A percentile compares a stretch with the other conserved stretches of the same genome.
Conservation (phyloP, 192 early-diverging fungal genomes). For the Allomyces javanicus region DNA sequence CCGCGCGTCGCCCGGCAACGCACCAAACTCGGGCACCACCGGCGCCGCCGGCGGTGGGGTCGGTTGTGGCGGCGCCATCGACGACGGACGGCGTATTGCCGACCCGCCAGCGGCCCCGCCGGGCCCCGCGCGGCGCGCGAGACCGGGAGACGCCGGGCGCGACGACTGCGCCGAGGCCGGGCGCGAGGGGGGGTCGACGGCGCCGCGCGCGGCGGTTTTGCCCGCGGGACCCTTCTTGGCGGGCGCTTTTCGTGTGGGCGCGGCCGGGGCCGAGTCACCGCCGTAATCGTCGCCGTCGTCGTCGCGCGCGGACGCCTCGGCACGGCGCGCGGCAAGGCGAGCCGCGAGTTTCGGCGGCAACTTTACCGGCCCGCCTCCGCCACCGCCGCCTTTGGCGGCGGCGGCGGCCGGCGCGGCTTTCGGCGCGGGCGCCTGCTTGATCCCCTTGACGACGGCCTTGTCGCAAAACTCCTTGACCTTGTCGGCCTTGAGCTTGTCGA, state of each 20-base stretch:
- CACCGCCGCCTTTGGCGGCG: slow-evolving; percentile 1
- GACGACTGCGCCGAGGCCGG: too few species aligned
- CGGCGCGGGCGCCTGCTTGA: slow-evolving; percentile 27
- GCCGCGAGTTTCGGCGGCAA: background rate
- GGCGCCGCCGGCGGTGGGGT: too few species aligned
- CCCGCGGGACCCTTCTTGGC: too few species aligned
- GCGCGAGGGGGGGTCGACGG: too few species aligned
- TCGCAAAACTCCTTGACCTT: slow-evolving; percentile 78
- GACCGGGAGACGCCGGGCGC: too few species aligned
- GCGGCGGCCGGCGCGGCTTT: slow-evolving; percentile 13
- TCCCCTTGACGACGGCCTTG: slow-evolving; percentile 59
- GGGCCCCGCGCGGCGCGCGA: too few species aligned
- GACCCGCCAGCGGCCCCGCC: too few species aligned
- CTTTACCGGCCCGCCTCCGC: background rate
- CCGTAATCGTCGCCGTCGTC: background rate
- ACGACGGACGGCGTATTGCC: too few species aligned
- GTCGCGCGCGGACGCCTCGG: background rate
- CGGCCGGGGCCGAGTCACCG: background rate
- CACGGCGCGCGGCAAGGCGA: background rate
- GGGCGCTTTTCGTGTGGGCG: background rate
- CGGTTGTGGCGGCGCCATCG: too few species aligned
- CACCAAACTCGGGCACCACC: background rate
- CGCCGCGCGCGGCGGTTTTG: too few species aligned
- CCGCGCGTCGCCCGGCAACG: slow-evolving; percentile 34
- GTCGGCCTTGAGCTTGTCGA: slow-evolving; percentile 70